Percentiles rank a stretch among this genome's conserved stretches.
Conservation (phyloP, 257 asterid species). For the Jaltomata sinuosa region DNA sequence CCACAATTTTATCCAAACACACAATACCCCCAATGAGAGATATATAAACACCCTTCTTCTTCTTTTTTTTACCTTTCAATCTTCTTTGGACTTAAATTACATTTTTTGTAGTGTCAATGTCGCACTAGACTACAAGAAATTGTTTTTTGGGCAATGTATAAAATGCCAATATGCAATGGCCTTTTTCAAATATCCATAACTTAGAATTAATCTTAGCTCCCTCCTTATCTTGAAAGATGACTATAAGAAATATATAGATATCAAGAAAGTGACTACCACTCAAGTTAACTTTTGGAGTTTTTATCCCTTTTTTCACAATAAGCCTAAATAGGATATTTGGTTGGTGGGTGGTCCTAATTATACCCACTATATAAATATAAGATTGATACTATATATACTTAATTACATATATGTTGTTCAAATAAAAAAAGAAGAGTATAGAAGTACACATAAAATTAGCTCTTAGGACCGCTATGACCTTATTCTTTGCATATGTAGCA, state of each 20-base stretch:
- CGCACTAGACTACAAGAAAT: conserved; percentile 33
- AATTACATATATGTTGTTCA: neutral
- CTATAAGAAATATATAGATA: neutral
- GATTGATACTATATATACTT: neutral
- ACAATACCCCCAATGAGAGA: neutral
- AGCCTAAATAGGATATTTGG: neutral
- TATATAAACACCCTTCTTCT: conserved; percentile 2
- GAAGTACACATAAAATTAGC: too few species aligned
- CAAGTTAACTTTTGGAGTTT: conserved; percentile 22
- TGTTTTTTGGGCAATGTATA: conserved; percentile 14
- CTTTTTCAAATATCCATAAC: conserved; percentile 11
- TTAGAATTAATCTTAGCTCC: neutral
- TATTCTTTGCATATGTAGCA: neutral
- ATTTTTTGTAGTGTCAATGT: conserved; percentile 39
- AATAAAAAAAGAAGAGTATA: too few species aligned
- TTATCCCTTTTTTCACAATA: conserved; percentile 12
- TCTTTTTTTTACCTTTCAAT: conserved; percentile 10
- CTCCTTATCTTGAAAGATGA: conserved; percentile 9
- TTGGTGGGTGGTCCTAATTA: conserved; percentile 26
- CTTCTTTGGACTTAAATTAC: neutral
- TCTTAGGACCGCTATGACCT: neutral
- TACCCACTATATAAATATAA: conserved; percentile 14
- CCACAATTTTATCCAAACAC: conserved; percentile 11
- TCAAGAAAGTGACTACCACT: conserved; percentile 39
- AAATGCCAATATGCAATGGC: neutral